Base-by-base conservation (phyloP, 2,329 filamentous ascomycete species). In the Penicillium verrucosum region DNA sequence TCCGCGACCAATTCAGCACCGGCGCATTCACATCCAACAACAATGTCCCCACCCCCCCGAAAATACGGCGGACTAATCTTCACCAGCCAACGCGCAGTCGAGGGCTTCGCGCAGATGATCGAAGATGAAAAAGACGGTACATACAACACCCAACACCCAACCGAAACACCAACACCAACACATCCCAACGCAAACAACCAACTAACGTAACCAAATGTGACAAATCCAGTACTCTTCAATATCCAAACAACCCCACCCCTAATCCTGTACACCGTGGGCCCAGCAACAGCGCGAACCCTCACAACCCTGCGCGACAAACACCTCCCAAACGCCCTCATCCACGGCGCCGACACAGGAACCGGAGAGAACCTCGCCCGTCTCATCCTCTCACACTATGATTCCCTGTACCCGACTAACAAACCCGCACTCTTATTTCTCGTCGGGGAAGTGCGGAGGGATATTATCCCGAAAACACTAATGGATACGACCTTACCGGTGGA, bases 381-480 rank as follows among this genome's bases (percentile, higher is more conserved):
- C 68, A 97, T 99, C 52, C 79, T 96, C 6, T 76, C 85, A 2
- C 89, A 96, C 70, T 96, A 96, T 69, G 83, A 82, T 52, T 56
- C 57, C 8, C 59, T 79, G 0, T 54, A 63, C 44, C 10, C 32
- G 3, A 16, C 3, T n/a, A 0, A 36, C 8, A 48, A 65, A 43
- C 85, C 82, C 0, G 82, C 88, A 0, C 73, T 97, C 5, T 77
- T 97, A 1, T 99, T 97, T 72, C 82, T 95, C 14, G 92, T 96
- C 0, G 94, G 94, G 21, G 93, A 97, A 70, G 89, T 92, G 70
- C 84, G 92, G 53, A 80, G 94, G 43, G 94, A 97, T 71, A 85
- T 96, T 62, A 96, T 99, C 61, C 92, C 94, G 1, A 89, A 84
- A 65, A 90, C 85, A 1, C 77, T 97, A 37, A 89, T 86, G 79